A percentile compares a stretch with the other conserved stretches of the same genome.
phyloP scores from a whole-genome alignment of 2,329 filamentous ascomycete genomes.

The Claviceps paspali region DNA sequence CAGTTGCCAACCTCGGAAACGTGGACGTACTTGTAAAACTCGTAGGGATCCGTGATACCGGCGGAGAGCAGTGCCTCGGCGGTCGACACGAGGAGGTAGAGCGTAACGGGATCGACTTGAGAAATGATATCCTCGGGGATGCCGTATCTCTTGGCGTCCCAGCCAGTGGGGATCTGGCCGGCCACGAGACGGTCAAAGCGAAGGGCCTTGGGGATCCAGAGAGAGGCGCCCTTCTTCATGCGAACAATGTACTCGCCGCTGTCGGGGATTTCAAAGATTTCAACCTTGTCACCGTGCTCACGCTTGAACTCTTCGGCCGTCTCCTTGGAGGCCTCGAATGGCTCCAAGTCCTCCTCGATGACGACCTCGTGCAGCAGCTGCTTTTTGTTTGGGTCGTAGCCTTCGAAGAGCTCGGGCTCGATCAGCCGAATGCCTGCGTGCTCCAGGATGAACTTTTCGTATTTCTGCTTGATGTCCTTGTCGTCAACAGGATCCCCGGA shows the following conservation, averaged over 20 bases:
- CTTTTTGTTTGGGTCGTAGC: slow-evolving; percentile 97
- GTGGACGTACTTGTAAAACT: slow-evolving; percentile 99
- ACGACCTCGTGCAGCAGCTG: slow-evolving; percentile 95
- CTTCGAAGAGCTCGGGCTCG: slow-evolving; percentile 90
- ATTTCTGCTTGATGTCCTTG: slow-evolving; percentile 94
- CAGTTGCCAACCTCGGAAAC: slow-evolving; percentile 97
- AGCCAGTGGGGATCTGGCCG: slow-evolving; percentile 91
- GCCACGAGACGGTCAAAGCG: slow-evolving; percentile 95
- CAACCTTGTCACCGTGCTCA: slow-evolving; percentile 93
- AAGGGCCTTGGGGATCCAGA: slow-evolving; percentile 93
- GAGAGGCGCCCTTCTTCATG: slow-evolving; percentile 84
- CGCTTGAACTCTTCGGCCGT: slow-evolving; percentile 95
- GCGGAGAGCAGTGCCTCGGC: slow-evolving; percentile 80
- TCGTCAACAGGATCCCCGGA: slow-evolving; percentile 90
- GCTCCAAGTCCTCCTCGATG: slow-evolving; percentile 91
- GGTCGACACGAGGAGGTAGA: slow-evolving; percentile 88
- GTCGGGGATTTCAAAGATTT: slow-evolving; percentile 88
- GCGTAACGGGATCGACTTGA: slow-evolving; percentile 90
- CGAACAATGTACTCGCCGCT: slow-evolving; percentile 90
- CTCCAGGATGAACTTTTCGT: slow-evolving; percentile 91
- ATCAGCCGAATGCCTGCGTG: slow-evolving; percentile 96
- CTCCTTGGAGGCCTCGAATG: slow-evolving; percentile 94
- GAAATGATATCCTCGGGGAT: slow-evolving; percentile 95
- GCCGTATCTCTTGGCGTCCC: slow-evolving; percentile 93
- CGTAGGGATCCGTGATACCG: slow-evolving; percentile 96